Evolutionary conservation across 1,139 yeast species (phyloP), one percentile per base, ranked within the genome.

Genomic region (Suhomyces bokatorum): DNA sequence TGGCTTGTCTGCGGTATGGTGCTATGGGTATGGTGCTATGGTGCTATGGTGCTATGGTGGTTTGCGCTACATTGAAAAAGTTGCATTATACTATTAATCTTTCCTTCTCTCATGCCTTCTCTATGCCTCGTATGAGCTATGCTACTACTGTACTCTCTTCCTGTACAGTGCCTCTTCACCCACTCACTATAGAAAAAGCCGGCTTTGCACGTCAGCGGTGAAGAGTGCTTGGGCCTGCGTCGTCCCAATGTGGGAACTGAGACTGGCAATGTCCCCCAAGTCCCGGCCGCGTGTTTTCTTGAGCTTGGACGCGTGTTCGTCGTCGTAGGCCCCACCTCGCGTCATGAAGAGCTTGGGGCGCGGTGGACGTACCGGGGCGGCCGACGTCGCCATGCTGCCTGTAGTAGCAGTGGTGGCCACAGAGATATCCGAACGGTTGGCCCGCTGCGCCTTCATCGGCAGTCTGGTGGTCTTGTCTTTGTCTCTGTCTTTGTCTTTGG

Each of bases 151-250:
- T n/a, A n/a, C n/a, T n/a, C n/a, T n/a, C n/a, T n/a, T n/a, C n/a
- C n/a, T n/a, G n/a, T n/a, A n/a, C n/a, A n/a, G n/a, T n/a, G n/a
- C n/a, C n/a, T n/a, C n/a, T 20, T 20, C 24, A 20, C 24, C 6
- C 24, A 8, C 37, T 20, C 24, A 7, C 37, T 41, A 41, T 9
- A 32, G 28, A 35, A 48, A 48, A 27, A 48, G 40, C 34, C 45
- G 32, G 29, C 27, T 27, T 34, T 64, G 69, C 27, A 62, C 34
- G 39, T 64, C 62, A 35, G 57, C 42, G 13, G 58, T 55, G 49
- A 63, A 45, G 47, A 66, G 44, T 34, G 56, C 57, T 39, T 63
- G 54, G 20, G 59, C 32, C n/a, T 45, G 57, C 3, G 35, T 33
- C 42, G 46, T 50, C 7, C 54, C 58, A 9, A 52, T 45, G 8